These are phyloP conservation scores for Penicillium crystallinum DNA, from an alignment of 495 filamentous ascomycete species.

Conservation along the genomic window DNA sequence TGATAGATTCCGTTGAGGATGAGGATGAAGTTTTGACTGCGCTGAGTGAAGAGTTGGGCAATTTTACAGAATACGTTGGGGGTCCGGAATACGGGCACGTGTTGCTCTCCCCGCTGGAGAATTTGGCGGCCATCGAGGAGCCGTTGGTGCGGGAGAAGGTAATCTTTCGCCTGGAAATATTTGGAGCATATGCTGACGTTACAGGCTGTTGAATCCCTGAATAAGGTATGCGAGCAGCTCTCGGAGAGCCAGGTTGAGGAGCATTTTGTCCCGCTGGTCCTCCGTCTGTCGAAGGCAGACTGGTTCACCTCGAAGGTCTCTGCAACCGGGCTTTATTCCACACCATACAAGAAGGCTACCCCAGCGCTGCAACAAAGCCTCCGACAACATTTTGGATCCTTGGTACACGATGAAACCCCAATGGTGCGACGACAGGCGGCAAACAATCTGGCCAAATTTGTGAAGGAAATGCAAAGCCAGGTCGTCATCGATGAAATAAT, in stretches of 20 bases:
- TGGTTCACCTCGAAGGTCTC: conserved; percentile 99
- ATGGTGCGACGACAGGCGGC: conserved; percentile 97
- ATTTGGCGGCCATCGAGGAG: conserved; percentile 96
- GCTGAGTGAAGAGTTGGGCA: conserved; percentile 90
- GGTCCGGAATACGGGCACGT: conserved; percentile 92
- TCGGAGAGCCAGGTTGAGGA: conserved; percentile 91
- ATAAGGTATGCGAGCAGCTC: conserved; percentile 94
- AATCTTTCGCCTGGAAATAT: conserved; percentile 13
- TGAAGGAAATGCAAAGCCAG: conserved; percentile 86
- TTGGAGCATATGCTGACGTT: conserved; percentile 20
- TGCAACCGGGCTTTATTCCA: conserved; percentile 87
- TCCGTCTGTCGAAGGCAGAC: conserved; percentile 96
- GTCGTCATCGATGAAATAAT: conserved; percentile 98
- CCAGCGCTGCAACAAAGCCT: conserved; percentile 80
- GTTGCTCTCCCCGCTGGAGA: conserved; percentile 93
- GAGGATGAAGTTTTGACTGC: conserved; percentile 98
- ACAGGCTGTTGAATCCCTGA: conserved; percentile 95
- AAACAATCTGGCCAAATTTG: conserved; percentile 94
- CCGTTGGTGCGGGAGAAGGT: conserved; percentile 97
- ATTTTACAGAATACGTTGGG: conserved; percentile 96
- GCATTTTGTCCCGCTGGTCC: conserved; percentile 87
- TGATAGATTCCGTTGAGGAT: conserved; percentile 91
- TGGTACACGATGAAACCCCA: conserved; percentile 97
- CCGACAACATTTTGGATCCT: conserved; percentile 79
- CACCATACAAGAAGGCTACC: conserved; percentile 84